A percentile compares a stretch with the other conserved stretches of the same genome.
phyloP scores from a whole-genome alignment of 257 asterid genomes.

The Solanum chiquidenum region DNA sequence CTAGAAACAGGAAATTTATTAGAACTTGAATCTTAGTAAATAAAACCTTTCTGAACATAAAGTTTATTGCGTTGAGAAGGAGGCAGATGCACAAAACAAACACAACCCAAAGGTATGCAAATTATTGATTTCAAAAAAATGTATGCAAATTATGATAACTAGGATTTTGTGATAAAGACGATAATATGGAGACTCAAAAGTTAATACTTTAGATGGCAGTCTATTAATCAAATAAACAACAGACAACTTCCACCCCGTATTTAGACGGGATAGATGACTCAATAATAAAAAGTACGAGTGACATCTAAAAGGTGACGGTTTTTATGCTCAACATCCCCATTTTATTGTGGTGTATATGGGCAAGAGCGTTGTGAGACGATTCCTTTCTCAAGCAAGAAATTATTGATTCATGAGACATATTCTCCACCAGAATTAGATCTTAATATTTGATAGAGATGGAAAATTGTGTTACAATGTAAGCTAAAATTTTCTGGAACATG shows the following conservation, averaged over 20 bases:
- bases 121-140: no score
- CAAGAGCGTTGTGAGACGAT: background rate
- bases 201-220: no score
- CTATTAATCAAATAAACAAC: background rate
- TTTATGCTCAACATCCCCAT: background rate
- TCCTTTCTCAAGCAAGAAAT: background rate
- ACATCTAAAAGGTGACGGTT: background rate
- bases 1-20: no score
- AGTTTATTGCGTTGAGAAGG: no score
- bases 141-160: no score
- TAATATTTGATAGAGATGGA: background rate
- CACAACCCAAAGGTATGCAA: no score
- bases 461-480: background rate
- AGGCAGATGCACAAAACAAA: no score
- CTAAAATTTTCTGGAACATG: background rate
- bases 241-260: background rate
- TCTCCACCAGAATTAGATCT: background rate
- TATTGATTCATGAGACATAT: background rate
- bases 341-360: background rate
- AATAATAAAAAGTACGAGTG: background rate
- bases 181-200: no score
- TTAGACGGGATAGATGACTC: background rate
- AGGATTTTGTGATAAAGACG: no score
- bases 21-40: no score
- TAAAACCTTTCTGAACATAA: no score